These are phyloP conservation scores for Coffea canephora DNA, from an alignment of 257 asterid genomes.

Conservation along the genomic window DNA sequence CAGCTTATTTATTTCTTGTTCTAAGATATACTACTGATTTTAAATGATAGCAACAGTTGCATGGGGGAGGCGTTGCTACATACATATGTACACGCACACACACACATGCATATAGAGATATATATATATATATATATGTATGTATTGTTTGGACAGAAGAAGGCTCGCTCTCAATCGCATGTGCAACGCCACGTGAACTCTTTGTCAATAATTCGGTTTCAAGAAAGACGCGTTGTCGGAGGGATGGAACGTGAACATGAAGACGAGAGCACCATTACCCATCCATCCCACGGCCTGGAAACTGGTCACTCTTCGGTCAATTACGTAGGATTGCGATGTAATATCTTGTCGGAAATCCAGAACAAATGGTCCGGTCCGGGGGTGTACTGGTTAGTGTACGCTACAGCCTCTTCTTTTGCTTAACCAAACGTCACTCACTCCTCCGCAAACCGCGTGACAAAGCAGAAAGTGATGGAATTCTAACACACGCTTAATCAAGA, in stretches of 20 bases:
- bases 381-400: background rate
- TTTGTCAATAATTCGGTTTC: background rate
- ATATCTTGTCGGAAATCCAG: conserved; percentile 28
- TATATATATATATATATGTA: no score
- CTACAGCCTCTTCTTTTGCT: no score
- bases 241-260: background rate
- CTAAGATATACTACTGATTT: background rate
- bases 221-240: no score
- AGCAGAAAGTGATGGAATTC: conserved; percentile 17
- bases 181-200: conserved; percentile 12
- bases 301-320: background rate
- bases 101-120: no score
- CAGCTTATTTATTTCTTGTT: background rate
- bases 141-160: background rate
- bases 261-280: background rate
- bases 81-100: no score
- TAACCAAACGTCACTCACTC: background rate
- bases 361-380: conserved; percentile 14
- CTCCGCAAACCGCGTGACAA: background rate
- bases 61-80: background rate
- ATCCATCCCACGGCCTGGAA: background rate
- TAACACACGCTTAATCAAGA: conserved; percentile 8
- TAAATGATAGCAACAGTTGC: background rate
- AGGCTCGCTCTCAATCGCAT: background rate
- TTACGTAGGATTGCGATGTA: conserved; percentile 4